phyloP scores from a whole-genome alignment of 352 stramenopile genomes.

The Pythium plurisporium region DNA sequence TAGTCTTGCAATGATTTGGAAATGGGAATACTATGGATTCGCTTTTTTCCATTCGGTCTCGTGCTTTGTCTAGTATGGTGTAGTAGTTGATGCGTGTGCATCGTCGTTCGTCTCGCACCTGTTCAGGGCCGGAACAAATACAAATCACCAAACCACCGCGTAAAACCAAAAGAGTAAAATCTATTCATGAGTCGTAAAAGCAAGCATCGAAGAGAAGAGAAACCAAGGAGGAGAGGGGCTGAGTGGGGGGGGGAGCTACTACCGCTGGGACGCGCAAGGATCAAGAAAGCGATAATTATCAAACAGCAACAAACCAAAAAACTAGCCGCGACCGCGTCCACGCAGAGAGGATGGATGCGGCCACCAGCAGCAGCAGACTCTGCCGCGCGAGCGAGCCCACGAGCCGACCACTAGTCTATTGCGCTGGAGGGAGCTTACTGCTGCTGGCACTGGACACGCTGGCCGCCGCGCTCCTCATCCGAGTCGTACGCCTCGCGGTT shows the following conservation, averaged over 20 bases:
- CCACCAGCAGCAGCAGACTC: not conserved
- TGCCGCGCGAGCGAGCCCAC: not conserved
- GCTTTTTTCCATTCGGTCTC: no score
- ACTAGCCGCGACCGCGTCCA: constrained; percentile 13
- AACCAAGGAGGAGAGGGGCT: not conserved
- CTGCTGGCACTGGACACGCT: constrained; percentile 87
- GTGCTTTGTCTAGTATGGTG: no score
- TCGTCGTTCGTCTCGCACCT: no score
- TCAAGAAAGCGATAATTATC: constrained; percentile 30
- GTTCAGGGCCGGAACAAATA: no score
- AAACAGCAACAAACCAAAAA: constrained; percentile 28
- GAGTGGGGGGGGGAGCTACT: not conserved
- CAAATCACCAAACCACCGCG: not conserved
- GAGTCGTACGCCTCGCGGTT: constrained; percentile 86
- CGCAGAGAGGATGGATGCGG: not conserved
- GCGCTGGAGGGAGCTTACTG: constrained; percentile 48
- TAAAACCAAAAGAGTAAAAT: constrained; percentile 15
- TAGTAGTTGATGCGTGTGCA: no score
- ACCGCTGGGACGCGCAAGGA: not conserved
- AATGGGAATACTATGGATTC: constrained; percentile 20
- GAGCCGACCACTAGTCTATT: constrained; percentile 13
- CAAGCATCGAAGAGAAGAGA: not conserved
- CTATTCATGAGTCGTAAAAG: constrained; percentile 15
- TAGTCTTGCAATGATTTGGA: constrained; percentile 20
- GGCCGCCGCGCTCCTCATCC: constrained; percentile 91